Conservation (phyloP, 75 land plant genomes). For the Cunninghamia lanceolata region DNA sequence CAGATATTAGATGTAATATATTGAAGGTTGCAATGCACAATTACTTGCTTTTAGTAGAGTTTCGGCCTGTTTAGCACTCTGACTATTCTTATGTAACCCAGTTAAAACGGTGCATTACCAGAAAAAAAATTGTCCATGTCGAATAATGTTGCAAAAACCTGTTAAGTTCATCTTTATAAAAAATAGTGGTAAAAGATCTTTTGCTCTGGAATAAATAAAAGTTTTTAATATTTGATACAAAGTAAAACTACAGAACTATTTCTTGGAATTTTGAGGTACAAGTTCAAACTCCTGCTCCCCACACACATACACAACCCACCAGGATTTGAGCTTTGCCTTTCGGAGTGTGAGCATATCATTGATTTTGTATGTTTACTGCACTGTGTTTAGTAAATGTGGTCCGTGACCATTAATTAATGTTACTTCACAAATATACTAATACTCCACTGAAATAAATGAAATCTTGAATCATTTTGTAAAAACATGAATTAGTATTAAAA, state of each 20-base stretch:
- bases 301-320: neutral
- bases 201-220: neutral
- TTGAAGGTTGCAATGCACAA: neutral
- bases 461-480: neutral
- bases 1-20: neutral
- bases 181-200: neutral
- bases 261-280: neutral
- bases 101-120: too few relatives aligned
- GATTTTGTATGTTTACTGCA: neutral
- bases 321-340: neutral
- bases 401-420: neutral
- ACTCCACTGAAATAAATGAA: neutral
- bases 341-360: neutral
- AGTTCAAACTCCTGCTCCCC: neutral
- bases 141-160: neutral
- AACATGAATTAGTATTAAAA: neutral
- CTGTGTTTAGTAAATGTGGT: neutral
- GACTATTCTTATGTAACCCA: too few relatives aligned
- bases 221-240: neutral
- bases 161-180: neutral
- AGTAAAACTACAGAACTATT: too few relatives aligned
- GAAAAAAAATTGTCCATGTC: too few relatives aligned
- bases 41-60: too few relatives aligned
- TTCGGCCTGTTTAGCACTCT: too few relatives aligned
- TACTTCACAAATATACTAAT: neutral